Percentiles rank a stretch among this genome's conserved stretches.
Conservation (phyloP, 257 asterid genomes). For the Solanum sejunctum region DNA sequence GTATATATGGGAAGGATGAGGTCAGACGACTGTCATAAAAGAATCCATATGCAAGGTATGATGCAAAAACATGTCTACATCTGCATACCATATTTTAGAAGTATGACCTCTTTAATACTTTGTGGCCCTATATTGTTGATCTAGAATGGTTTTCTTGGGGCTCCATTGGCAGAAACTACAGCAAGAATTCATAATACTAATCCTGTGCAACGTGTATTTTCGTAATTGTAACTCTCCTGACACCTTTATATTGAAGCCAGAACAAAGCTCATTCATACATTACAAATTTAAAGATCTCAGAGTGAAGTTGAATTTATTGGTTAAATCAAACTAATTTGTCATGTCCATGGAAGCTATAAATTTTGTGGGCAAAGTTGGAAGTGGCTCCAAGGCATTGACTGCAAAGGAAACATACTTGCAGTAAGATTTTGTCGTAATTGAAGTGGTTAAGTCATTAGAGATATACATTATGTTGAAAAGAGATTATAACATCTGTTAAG, state of each 20-base stretch:
- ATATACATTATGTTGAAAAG: neutral
- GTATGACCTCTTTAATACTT: neutral
- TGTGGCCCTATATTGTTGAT: neutral
- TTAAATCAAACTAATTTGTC: neutral
- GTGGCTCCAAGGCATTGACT: neutral
- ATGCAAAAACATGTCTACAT: neutral
- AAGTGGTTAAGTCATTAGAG: neutral
- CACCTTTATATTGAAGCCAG: neutral
- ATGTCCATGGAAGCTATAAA: neutral
- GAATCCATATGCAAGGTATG: neutral
- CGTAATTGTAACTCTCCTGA: neutral
- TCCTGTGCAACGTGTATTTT: neutral
- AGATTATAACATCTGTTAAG: neutral
- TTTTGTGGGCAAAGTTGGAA: neutral
- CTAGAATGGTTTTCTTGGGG: neutral
- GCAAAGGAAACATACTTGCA: neutral
- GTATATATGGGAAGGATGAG: conserved; percentile 19
- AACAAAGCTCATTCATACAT: neutral
- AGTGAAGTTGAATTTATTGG: neutral
- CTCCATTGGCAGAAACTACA: neutral
- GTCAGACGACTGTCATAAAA: conserved; percentile 1
- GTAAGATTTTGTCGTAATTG: neutral
- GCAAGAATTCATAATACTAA: neutral
- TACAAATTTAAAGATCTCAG: neutral
- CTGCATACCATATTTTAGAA: neutral